phyloP scores from a whole-genome alignment of 768 basidiomycete species.

The Dendrothele bispora region DNA sequence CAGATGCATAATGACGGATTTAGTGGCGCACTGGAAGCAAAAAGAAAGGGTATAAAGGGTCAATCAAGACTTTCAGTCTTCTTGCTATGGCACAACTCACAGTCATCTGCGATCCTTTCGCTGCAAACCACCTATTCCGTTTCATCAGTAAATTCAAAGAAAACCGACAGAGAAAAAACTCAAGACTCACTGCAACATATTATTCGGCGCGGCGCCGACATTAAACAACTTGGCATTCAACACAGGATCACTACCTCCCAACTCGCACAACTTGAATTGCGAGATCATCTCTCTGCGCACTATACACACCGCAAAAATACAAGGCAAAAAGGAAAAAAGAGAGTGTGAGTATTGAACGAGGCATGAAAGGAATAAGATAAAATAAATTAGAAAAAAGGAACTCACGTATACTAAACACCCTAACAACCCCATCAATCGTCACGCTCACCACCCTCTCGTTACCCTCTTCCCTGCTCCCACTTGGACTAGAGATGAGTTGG shows the following conservation, averaged over 20 bases:
- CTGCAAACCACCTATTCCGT: conserved; percentile 74
- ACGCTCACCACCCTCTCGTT: conserved; percentile 89
- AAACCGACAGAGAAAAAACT: neutral
- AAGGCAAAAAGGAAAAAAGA: conserved; percentile 1
- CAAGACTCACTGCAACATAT: conserved; percentile 74
- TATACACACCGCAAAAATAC: conserved; percentile 13
- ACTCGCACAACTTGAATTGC: conserved; percentile 83
- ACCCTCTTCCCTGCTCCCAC: conserved; percentile 49
- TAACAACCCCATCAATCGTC: conserved; percentile 88
- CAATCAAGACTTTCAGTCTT: neutral
- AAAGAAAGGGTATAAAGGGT: neutral
- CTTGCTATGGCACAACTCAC: conserved; percentile 56
- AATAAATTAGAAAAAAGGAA: conserved; percentile 7
- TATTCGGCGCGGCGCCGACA: conserved; percentile 79
- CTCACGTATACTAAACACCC: conserved; percentile 89
- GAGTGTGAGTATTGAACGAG: neutral
- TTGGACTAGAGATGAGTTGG: conserved; percentile 71
- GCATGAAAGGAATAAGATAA: neutral
- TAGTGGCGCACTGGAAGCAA: conserved; percentile 82
- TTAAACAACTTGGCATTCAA: conserved; percentile 69
- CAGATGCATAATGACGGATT: conserved; percentile 80
- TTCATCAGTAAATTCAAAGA: neutral
- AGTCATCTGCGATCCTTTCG: conserved; percentile 88
- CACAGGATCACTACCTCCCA: conserved; percentile 67
- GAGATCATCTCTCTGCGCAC: conserved; percentile 85